Evolutionary conservation across 495 filamentous ascomycete species (phyloP).

Genomic region (Amorphotheca resinae): DNA sequence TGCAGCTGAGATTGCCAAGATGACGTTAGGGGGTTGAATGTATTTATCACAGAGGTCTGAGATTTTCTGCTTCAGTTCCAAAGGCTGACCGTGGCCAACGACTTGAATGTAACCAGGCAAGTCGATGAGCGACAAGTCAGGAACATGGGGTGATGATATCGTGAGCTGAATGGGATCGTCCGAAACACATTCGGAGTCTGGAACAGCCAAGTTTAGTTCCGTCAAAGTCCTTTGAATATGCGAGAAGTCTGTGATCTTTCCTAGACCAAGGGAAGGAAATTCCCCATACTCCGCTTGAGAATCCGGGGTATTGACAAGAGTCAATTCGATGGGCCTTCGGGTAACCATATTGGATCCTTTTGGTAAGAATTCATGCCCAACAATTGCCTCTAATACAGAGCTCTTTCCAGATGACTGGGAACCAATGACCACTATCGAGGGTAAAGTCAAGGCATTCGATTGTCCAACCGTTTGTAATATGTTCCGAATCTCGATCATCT

Average conservation of each 20-base stretch:
- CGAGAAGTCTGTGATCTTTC: conserved; percentile 86
- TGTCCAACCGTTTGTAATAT: conserved; percentile 86
- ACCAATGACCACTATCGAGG: conserved; percentile 96
- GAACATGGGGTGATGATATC: conserved; percentile 90
- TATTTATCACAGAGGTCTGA: conserved; percentile 96
- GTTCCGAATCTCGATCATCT: conserved; percentile 97
- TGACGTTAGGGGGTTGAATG: conserved; percentile 90
- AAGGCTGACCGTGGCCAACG: conserved; percentile 75
- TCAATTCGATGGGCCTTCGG: conserved; percentile 89
- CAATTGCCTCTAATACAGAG: conserved; percentile 92
- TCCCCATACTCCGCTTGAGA: conserved; percentile 88
- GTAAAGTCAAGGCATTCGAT: conserved; percentile 71
- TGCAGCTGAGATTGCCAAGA: conserved; percentile 92
- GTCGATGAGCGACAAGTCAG: conserved; percentile 92
- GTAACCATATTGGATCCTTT: conserved; percentile 99
- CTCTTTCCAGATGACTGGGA: conserved; percentile 98
- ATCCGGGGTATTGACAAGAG: conserved; percentile 88
- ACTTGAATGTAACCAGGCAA: conserved; percentile 97
- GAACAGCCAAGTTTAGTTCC: conserved; percentile 87
- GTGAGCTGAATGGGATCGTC: conserved; percentile 94
- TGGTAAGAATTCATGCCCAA: conserved; percentile 94
- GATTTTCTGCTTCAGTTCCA: conserved; percentile 91
- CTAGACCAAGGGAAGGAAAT: conserved; percentile 83
- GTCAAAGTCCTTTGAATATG: conserved; percentile 88
- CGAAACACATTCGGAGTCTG: conserved; percentile 78